Conservation (phyloP, 768 basidiomycete genomes). For the Rickenella mellea region DNA sequence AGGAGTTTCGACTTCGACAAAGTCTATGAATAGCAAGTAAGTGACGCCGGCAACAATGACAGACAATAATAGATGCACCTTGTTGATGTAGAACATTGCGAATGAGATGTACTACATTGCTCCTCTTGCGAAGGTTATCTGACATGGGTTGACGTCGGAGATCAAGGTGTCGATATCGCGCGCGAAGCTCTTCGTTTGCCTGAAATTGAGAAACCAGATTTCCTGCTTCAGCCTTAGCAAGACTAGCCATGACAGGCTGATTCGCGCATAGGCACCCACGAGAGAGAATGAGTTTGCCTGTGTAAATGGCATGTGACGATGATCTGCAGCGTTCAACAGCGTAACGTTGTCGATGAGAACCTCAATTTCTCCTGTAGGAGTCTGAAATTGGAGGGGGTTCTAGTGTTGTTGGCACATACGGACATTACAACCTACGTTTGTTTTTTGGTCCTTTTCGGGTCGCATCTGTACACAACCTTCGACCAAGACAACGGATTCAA, state of each 20-base stretch:
- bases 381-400: no score
- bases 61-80: conserved; percentile 35
- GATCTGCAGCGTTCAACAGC: conserved; percentile 70
- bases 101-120: conserved; percentile 70
- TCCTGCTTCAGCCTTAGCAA: no score
- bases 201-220: conserved; percentile 19
- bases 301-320: conserved; percentile 63
- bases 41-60: conserved; percentile 6
- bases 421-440: conserved; percentile 5
- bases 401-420: background rate
- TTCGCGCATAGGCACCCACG: conserved; percentile 45
- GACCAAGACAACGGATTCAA: conserved; percentile 72
- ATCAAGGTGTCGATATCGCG: conserved; percentile 83
- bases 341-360: conserved; percentile 61
- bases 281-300: conserved; percentile 70
- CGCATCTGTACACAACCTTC: conserved; percentile 63
- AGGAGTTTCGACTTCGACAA: conserved; percentile 91
- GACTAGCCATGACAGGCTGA: no score
- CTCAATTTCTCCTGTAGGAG: conserved; percentile 68
- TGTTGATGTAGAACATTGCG: conserved; percentile 64
- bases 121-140: conserved; percentile 72
- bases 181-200: conserved; percentile 82
- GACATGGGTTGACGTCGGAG: conserved; percentile 68
- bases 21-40: conserved; percentile 40
- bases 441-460: conserved; percentile 45